Evolutionary conservation across 139 green algal species (phyloP).

Genomic region (Tetraselmis chui): DNA sequence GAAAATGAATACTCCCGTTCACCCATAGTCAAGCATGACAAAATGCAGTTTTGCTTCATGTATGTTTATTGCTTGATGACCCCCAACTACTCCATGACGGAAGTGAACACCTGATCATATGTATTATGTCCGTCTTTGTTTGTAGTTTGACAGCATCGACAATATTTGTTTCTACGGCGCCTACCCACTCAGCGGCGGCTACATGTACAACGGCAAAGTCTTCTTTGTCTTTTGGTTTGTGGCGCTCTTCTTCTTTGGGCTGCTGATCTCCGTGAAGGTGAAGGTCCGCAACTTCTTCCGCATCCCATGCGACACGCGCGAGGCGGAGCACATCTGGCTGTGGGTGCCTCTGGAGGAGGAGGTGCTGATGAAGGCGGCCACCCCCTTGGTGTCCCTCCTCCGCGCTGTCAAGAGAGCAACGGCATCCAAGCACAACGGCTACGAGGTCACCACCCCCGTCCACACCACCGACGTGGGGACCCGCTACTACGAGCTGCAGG

Average conservation of each 20-base stretch:
- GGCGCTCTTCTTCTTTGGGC: slow-evolving; percentile 8
- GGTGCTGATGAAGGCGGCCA: slow-evolving; percentile 5
- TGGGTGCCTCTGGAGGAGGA: slow-evolving; percentile 9
- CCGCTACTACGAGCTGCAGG: slow-evolving; percentile 11
- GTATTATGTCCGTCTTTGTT: no score
- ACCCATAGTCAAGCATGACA: no score
- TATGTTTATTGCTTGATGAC: no score
- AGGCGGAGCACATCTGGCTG: slow-evolving; percentile 1
- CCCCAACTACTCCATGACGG: no score
- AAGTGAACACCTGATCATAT: no score
- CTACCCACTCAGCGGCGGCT: slow-evolving; percentile 10
- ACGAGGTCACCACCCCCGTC: neutral
- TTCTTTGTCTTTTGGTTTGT: slow-evolving; percentile 18
- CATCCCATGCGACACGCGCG: neutral
- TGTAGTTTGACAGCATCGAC: slow-evolving; percentile 14
- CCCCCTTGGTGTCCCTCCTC: slow-evolving; percentile 8
- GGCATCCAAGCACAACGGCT: neutral
- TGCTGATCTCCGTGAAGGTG: slow-evolving; percentile 10
- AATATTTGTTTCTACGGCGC: slow-evolving; percentile 19
- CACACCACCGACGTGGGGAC: neutral
- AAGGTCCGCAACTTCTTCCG: slow-evolving; percentile 17
- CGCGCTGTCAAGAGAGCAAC: neutral
- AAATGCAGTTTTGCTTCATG: no score
- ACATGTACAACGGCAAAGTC: slow-evolving; percentile 9
- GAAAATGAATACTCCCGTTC: no score